phyloP scores from a whole-genome alignment of 1,284 basidiomycete species.

The Ceratobasidium sp. region DNA sequence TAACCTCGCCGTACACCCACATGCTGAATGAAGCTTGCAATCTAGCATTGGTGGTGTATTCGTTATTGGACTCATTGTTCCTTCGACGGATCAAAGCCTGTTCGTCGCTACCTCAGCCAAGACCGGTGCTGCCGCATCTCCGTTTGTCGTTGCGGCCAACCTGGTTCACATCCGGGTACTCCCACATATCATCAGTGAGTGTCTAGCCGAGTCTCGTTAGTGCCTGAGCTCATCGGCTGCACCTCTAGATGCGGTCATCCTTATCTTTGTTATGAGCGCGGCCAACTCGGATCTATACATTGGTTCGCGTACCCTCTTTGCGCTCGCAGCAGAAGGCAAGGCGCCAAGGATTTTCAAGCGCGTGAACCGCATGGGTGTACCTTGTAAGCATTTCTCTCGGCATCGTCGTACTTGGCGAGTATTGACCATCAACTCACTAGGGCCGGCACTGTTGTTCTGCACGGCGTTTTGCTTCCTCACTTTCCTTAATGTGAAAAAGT shows the following conservation, averaged over 20 bases:
- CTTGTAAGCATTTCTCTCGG: slow-evolving; percentile 51
- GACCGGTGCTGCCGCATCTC: slow-evolving; percentile 77
- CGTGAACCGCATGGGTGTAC: slow-evolving; percentile 63
- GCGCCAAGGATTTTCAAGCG: slow-evolving; percentile 65
- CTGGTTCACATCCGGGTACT: slow-evolving; percentile 60
- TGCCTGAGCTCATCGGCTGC: slow-evolving; percentile 49
- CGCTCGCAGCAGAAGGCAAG: slow-evolving; percentile 65
- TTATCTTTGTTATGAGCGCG: slow-evolving; percentile 59
- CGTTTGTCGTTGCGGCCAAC: slow-evolving; percentile 74
- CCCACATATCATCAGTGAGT: slow-evolving; percentile 62
- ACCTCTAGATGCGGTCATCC: slow-evolving; percentile 43
- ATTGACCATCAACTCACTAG: slow-evolving; percentile 56
- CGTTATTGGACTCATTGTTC: slow-evolving; percentile 74
- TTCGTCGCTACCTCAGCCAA: slow-evolving; percentile 72
- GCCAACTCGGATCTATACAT: slow-evolving; percentile 66
- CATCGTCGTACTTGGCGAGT: neutral
- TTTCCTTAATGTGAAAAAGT: slow-evolving; percentile 71
- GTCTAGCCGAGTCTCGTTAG: slow-evolving; percentile 50
- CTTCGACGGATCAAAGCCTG: slow-evolving; percentile 59
- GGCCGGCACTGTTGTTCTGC: slow-evolving; percentile 64
- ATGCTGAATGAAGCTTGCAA: neutral
- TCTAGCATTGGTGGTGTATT: slow-evolving; percentile 69
- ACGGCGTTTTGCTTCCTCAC: slow-evolving; percentile 69
- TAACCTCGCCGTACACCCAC: neutral
- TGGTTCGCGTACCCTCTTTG: slow-evolving; percentile 53